phyloP scores from a whole-genome alignment of 306 rosid species.

The Oemleria cerasiformis region DNA sequence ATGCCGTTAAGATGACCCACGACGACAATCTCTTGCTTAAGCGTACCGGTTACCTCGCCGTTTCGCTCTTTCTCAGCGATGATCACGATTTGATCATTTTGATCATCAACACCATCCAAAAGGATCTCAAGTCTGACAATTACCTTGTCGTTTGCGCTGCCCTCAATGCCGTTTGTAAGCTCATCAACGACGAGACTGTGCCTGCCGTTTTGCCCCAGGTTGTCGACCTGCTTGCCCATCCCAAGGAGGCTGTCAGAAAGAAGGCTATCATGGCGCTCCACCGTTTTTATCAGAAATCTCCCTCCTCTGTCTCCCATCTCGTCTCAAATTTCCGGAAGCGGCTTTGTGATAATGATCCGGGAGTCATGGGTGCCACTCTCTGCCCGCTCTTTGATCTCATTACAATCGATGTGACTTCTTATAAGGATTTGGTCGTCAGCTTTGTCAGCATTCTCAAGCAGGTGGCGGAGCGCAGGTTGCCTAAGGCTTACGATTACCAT shows the following conservation, averaged over 20 bases:
- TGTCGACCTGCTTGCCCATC: slow-evolving; percentile 67
- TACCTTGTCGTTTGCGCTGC: slow-evolving; percentile 86
- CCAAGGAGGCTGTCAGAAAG: slow-evolving; percentile 79
- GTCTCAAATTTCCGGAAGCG: slow-evolving; percentile 66
- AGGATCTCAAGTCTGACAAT: slow-evolving; percentile 80
- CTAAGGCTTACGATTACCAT: slow-evolving; percentile 86
- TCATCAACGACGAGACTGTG: slow-evolving; percentile 87
- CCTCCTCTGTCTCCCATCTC: slow-evolving; percentile 75
- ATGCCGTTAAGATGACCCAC: slow-evolving; percentile 97
- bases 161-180: slow-evolving; percentile 72
- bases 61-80: slow-evolving; percentile 78
- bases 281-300: slow-evolving; percentile 72
- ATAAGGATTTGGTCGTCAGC: slow-evolving; percentile 78
- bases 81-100: slow-evolving; percentile 88
- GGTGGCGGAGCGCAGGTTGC: slow-evolving; percentile 82
- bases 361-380: slow-evolving; percentile 89
- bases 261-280: slow-evolving; percentile 95
- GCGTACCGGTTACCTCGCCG: slow-evolving; percentile 92
- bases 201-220: slow-evolving; percentile 93
- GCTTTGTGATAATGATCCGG: slow-evolving; percentile 88
- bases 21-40: slow-evolving; percentile 65
- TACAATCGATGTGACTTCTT: slow-evolving; percentile 49
- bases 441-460: slow-evolving; percentile 87
- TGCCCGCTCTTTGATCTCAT: slow-evolving; percentile 77
- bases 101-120: slow-evolving; percentile 93